These are phyloP conservation scores for Whalleya microplaca DNA, from an alignment of 2,329 filamentous ascomycete genomes.

Conservation along the genomic window DNA sequence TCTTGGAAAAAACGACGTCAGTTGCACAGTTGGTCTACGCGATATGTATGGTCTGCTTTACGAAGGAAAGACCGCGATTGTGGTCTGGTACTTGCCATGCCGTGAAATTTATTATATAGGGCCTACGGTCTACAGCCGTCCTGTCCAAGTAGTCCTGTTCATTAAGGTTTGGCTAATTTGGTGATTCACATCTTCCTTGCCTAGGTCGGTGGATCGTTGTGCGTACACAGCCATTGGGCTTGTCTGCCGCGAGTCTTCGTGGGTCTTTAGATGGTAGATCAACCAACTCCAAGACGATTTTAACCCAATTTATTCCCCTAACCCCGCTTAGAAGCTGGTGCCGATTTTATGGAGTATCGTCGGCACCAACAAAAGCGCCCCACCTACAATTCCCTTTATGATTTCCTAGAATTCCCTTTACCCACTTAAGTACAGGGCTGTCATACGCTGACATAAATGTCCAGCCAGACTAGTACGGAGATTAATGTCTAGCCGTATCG, in stretches of 20 bases:
- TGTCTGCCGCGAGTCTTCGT: neutral
- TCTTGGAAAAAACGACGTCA: neutral
- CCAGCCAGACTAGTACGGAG: too few relatives aligned
- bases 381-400: too few relatives aligned
- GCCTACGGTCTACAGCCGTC: neutral
- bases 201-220: too few relatives aligned
- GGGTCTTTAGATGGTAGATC: neutral
- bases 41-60: too few relatives aligned
- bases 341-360: neutral
- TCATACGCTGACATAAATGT: too few relatives aligned
- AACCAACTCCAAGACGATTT: neutral
- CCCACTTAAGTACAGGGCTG: too few relatives aligned
- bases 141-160: neutral
- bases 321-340: neutral
- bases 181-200: neutral
- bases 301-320: neutral
- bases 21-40: too few relatives aligned
- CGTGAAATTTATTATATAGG: neutral
- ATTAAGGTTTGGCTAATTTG: neutral
- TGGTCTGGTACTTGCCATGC: neutral
- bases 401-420: too few relatives aligned
- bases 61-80: too few relatives aligned
- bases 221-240: neutral
- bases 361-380: too few relatives aligned
- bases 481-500: too few relatives aligned